Evolutionary conservation across 2,329 filamentous ascomycete species (phyloP).

Genomic region (Trichoderma sp.): DNA sequence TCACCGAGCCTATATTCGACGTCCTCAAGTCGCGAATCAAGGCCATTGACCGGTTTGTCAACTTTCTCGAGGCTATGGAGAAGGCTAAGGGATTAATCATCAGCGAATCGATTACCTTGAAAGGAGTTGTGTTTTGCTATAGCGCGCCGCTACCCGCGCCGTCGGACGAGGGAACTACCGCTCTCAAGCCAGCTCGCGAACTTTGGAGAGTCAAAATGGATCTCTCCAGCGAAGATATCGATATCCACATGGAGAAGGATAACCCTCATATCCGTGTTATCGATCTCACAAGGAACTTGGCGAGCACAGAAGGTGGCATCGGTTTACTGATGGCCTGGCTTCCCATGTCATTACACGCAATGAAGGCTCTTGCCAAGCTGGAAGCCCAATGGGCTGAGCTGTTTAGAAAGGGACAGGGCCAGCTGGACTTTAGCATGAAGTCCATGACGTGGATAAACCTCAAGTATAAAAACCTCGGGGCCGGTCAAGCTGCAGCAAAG

Average conservation of each 20-base stretch:
- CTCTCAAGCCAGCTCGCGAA: conserved; percentile 5
- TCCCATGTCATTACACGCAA: conserved; percentile 60
- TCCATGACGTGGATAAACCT: conserved; percentile 57
- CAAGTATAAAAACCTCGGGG: conserved; percentile 45
- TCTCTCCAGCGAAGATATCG: conserved; percentile 52
- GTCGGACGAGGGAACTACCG: conserved; percentile 3
- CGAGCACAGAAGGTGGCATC: conserved; percentile 54
- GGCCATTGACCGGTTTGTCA: conserved; percentile 67
- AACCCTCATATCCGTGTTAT: conserved; percentile 67
- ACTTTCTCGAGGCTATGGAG: conserved; percentile 64
- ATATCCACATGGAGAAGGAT: conserved; percentile 55
- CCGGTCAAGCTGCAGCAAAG: conserved; percentile 25
- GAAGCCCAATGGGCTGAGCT: conserved; percentile 51
- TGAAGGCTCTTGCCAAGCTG: conserved; percentile 58
- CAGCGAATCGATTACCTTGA: conserved; percentile 58
- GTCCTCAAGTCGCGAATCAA: conserved; percentile 59
- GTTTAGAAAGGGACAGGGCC: conserved; percentile 42
- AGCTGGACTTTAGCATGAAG: conserved; percentile 50
- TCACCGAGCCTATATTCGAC: conserved; percentile 58
- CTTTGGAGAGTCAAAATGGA: conserved; percentile 56
- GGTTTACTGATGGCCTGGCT: conserved; percentile 53
- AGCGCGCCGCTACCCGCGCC: conserved; percentile 30
- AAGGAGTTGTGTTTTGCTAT: conserved; percentile 68
- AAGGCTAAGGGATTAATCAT: conserved; percentile 52
- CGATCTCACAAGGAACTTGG: conserved; percentile 55